These are phyloP conservation scores for Globisporangium middletonii DNA, from an alignment of 352 stramenopile species.

Conservation along the genomic window DNA sequence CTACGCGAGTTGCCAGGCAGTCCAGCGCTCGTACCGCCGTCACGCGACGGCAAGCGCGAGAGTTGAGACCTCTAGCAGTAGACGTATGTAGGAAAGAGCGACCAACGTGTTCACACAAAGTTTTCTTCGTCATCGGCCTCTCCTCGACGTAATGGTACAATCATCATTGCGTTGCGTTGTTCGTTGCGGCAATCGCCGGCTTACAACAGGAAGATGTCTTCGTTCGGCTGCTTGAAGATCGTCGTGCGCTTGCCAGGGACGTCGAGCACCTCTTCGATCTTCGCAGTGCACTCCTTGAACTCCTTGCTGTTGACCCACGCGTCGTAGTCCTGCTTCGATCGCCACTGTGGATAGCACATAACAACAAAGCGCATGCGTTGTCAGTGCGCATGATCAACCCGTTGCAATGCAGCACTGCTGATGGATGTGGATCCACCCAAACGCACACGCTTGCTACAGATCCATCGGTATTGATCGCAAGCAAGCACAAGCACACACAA, in stretches of 20 bases:
- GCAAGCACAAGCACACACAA: neutral
- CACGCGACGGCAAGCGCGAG: neutral
- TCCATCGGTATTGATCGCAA: neutral
- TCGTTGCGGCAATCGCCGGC: neutral
- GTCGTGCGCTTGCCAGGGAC: slow-evolving; percentile 81
- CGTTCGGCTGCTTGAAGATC: slow-evolving; percentile 73
- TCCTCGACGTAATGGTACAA: no score
- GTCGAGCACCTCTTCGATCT: slow-evolving; percentile 85
- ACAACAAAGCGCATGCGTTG: no score
- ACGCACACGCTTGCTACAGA: slow-evolving; percentile 3
- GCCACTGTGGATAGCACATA: slow-evolving; percentile 41
- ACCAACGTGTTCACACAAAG: no score
- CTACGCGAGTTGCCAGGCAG: slow-evolving; percentile 41
- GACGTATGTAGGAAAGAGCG: no score
- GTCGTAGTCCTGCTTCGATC: slow-evolving; percentile 76
- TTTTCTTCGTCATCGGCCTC: no score
- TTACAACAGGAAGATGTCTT: slow-evolving; percentile 86
- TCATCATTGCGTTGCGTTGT: neutral
- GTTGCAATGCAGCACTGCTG: neutral
- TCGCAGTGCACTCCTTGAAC: slow-evolving; percentile 72
- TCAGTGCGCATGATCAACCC: neutral
- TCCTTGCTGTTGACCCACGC: slow-evolving; percentile 71
- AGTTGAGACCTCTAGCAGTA: neutral
- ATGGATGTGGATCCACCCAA: neutral
- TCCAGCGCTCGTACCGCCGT: neutral